phyloP scores from a whole-genome alignment of 225 moss, liverwort and hornwort genomes.

The Pseudoscleropodium purum region DNA sequence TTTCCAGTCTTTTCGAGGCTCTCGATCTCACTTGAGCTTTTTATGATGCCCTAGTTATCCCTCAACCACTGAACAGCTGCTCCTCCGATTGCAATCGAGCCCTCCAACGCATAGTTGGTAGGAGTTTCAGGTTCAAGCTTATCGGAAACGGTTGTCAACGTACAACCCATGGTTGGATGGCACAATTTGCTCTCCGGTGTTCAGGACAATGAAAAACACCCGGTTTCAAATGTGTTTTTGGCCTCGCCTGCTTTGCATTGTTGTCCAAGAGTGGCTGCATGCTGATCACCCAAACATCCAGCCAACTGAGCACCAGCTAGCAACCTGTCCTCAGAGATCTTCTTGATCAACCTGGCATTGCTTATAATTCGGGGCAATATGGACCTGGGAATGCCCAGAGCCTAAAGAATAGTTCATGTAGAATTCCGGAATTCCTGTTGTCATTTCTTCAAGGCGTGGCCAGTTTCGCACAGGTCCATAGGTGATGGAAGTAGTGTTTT shows the following conservation, averaged over 20 bases:
- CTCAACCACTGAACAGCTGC: slow-evolving; percentile 95
- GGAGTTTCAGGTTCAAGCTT: slow-evolving; percentile 82
- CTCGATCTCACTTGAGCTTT: slow-evolving; percentile 78
- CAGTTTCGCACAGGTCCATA: not conserved
- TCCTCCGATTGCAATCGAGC: slow-evolving; percentile 92
- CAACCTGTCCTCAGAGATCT: slow-evolving; percentile 64
- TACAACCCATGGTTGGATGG: slow-evolving; percentile 76
- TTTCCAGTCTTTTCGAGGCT: slow-evolving; percentile 54
- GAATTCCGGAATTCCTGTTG: not conserved
- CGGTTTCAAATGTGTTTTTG: slow-evolving; percentile 92
- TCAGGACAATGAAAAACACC: slow-evolving; percentile 79
- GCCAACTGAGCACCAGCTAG: slow-evolving; percentile 67
- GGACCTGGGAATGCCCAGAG: slow-evolving; percentile 50
- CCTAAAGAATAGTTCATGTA: slow-evolving; percentile 50
- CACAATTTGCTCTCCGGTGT: slow-evolving; percentile 81
- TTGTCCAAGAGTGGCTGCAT: slow-evolving; percentile 90
- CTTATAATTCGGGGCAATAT: slow-evolving; percentile 79
- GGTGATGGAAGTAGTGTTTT: not conserved
- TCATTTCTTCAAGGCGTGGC: not conserved
- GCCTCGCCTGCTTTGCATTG: slow-evolving; percentile 86
- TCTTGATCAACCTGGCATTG: slow-evolving; percentile 73
- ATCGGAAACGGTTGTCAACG: slow-evolving; percentile 68
- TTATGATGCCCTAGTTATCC: slow-evolving; percentile 73
- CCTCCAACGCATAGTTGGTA: slow-evolving; percentile 83
- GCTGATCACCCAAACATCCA: slow-evolving; percentile 91